Evolutionary conservation across 805 yeast species (phyloP), one percentile per base, ranked within the genome.

Genomic region (Hemisphaericaspora nanyangensis): DNA sequence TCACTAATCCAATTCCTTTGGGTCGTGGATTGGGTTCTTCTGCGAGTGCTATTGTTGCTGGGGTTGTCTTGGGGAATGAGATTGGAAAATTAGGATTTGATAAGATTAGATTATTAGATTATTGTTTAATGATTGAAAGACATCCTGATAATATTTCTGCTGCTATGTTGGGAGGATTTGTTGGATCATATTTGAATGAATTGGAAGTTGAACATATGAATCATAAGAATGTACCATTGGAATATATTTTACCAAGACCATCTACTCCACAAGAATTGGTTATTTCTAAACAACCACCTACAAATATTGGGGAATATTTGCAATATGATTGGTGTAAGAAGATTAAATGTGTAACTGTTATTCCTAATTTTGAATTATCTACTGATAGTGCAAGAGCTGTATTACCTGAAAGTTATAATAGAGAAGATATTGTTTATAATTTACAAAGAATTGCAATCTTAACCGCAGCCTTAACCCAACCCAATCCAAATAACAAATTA

Each of bases 111-210:
- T 76, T 93, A 80, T 70, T 93, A 52, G 99, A 93, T 62, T 93
- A 85, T 70, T 88, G 96, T 61, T 74, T 93, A 51, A 86, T 93
- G 93, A 90, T 93, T 50, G 99, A 93, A 69, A 81, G 98, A 60
- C 99, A 93, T 56, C 99, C 99, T 26, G 99, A 93, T 65, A 93
- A 93, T 62, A 90, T 93, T 55, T 88, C 96, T 10, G 99, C 99
- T 24, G 96, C 99, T 27, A 88, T 93, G 96, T 84, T 90, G 82
- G 99, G 99, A 44, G 97, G 99, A 1, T 93, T 93, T 61, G 96
- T 90, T 30, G 99, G 99, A 31, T 88, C 96, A 4, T 93, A 85
- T 62, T 74, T 93, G 55, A 78, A 95, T 53, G 95, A 86, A 46
- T 67, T 93, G 43, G 70, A 80, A 25, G 79, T 81, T 3, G 74